phyloP scores from a whole-genome alignment of 768 basidiomycete species.

The Leucocoprinus sp. region DNA sequence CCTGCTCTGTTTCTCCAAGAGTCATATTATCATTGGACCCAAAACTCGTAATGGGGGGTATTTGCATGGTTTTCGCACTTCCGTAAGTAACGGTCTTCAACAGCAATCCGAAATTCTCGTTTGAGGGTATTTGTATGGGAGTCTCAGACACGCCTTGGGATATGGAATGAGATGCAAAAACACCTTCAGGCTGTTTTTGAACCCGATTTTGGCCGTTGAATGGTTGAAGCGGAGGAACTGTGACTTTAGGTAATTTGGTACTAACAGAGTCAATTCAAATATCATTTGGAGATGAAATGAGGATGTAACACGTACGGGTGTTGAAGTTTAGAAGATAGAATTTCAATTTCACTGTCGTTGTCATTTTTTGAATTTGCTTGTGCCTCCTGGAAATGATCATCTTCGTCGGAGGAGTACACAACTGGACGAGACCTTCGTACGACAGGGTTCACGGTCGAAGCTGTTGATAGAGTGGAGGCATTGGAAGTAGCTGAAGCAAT shows the following conservation, averaged over 20 bases:
- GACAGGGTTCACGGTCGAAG: conserved; percentile 16
- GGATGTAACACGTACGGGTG: background rate
- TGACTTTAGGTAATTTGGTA: conserved; percentile 5
- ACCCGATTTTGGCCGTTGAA: conserved; percentile 1
- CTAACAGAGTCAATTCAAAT: background rate
- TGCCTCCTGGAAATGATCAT: conserved; percentile 13
- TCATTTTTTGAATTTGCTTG: conserved; percentile 6
- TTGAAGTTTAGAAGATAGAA: conserved; percentile 9
- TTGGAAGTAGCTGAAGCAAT: conserved; percentile 10
- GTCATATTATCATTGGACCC: conserved; percentile 23
- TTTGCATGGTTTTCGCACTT: background rate
- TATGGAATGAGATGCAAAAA: conserved; percentile 8
- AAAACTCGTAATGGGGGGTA: background rate
- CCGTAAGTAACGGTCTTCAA: conserved; percentile 11
- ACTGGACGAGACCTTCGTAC: conserved; percentile 17
- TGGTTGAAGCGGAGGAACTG: conserved; percentile 4
- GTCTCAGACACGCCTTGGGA: conserved; percentile 14
- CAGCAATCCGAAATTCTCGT: conserved; percentile 12
- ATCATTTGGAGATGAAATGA: background rate
- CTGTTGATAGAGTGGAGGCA: conserved; percentile 4
- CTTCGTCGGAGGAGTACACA: conserved; percentile 31
- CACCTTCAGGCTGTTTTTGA: background rate
- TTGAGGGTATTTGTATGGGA: conserved; percentile 29
- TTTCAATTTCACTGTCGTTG: conserved; percentile 8
- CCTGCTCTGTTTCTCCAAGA: conserved; percentile 63